phyloP scores from a whole-genome alignment of 257 asterid genomes.

The Fraxinus americana region DNA sequence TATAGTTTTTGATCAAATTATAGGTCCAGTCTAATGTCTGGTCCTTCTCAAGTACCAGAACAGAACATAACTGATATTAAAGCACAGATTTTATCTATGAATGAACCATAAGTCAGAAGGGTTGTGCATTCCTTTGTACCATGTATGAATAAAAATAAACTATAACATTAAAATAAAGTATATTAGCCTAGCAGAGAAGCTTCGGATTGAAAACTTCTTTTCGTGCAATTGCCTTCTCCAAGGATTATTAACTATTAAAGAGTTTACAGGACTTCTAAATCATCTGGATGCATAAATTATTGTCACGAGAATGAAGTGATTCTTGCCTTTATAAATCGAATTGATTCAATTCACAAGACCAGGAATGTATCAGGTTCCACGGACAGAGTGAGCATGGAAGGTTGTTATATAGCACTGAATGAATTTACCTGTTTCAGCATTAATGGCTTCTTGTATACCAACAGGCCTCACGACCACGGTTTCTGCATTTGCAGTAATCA shows the following conservation, averaged over 20 bases:
- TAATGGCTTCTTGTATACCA: slow-evolving; percentile 80
- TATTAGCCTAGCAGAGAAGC: neutral
- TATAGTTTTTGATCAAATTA: no score
- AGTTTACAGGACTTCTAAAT: neutral
- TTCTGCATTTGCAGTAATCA: slow-evolving; percentile 81
- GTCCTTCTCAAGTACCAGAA: neutral
- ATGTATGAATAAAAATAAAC: neutral
- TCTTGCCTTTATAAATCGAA: neutral
- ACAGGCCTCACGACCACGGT: slow-evolving; percentile 65
- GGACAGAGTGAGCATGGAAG: neutral
- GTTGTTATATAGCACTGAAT: slow-evolving; percentile 2
- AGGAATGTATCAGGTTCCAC: neutral
- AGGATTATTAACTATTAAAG: neutral
- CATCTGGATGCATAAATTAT: neutral
- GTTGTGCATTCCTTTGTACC: neutral
- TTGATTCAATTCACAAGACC: neutral
- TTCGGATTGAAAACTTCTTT: neutral
- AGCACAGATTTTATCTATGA: neutral
- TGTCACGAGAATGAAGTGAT: neutral
- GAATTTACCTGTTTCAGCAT: slow-evolving; percentile 65
- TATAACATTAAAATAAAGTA: neutral
- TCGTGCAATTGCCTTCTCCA: neutral
- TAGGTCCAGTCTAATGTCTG: no score
- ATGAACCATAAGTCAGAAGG: neutral
- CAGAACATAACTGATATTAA: neutral